Base-by-base conservation (phyloP, 1,284 basidiomycete genomes). In the Sanguinoderma infundibulare region DNA sequence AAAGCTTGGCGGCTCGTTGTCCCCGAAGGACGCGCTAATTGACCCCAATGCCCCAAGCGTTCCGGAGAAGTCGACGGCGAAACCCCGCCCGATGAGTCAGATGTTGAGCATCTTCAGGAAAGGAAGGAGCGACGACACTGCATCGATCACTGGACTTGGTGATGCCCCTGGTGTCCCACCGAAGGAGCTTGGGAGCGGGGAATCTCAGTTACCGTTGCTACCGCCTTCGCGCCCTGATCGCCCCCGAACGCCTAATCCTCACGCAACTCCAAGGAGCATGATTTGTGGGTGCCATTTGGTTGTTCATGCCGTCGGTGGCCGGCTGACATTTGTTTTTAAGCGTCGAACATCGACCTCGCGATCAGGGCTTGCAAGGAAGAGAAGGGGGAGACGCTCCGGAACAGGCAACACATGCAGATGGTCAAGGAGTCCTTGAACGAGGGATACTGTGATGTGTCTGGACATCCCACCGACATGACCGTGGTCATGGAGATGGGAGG, bases 381-480 rank as follows among this genome's bases (percentile, higher is more conserved):
- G 73, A 84, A 81, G 36, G 81, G 82, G 3, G 82, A 85, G 51
- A 72, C 92, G 28, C 69, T 91, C 9, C 81, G 82, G 55, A 91
- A 90, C 68, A 78, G 86, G 57, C 81, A 88, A 69, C 79, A 85
- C 35, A 91, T 94, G 83, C 83, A 84, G 64, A 81, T 84, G 53
- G 87, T 96, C 20, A 89, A 87, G 65, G 94, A 96, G 72, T 85
- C 86, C 1, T 68, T 89, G 34, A 83, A 94, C 66, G 89, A 92
- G 63, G 87, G 90, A 3, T 96, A 95, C 72, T 96, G 94, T 66
- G 94, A 96, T 74, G 77, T 89, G 8, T 88, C 87, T 53, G 93
- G 91, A 2, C 81, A 84, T 53, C 79, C 79, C 14, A 87, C 86
- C 2, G 84, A 93, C 73, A 75, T 95, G 53, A 79, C 78, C 30